Conservation (phyloP, 306 rosid species). For the Delonix regia region DNA sequence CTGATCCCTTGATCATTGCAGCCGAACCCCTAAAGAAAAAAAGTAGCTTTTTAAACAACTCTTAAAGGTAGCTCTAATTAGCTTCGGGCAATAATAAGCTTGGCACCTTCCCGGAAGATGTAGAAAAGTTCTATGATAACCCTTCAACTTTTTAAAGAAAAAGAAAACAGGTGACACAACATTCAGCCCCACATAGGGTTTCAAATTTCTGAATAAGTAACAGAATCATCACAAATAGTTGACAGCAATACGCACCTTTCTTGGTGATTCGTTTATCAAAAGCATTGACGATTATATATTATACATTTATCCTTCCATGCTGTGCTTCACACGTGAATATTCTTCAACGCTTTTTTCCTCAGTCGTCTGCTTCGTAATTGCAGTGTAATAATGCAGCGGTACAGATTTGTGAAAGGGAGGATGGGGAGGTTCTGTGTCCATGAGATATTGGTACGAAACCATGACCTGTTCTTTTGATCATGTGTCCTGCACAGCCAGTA, state of each 20-base stretch:
- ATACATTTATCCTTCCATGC: slow-evolving; percentile 7
- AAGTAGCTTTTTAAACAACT: background rate
- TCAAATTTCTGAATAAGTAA: background rate
- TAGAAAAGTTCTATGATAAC: background rate
- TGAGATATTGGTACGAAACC: slow-evolving; percentile 25
- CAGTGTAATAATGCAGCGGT: slow-evolving; percentile 36
- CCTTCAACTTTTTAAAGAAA: background rate
- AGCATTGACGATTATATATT: background rate
- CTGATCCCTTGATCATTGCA: background rate
- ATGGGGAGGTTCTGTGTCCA: slow-evolving; percentile 21
- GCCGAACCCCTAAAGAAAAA: background rate
- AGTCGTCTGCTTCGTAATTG: slow-evolving; percentile 33
- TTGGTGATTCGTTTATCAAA: slow-evolving; percentile 14
- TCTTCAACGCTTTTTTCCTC: background rate
- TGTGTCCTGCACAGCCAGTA: slow-evolving; percentile 21
- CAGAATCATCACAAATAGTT: slow-evolving; percentile 15
- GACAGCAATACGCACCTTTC: slow-evolving; percentile 29
- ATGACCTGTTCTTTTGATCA: slow-evolving; percentile 31
- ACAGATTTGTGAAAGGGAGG: slow-evolving; percentile 36
- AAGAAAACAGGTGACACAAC: background rate
- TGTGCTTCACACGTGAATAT: slow-evolving; percentile 30
- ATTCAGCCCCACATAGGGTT: background rate
- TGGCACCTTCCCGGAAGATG: slow-evolving; percentile 7
- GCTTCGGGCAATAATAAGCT: background rate
- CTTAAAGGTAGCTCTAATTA: background rate